These are phyloP conservation scores for Eucalyptus leucophloia DNA, from an alignment of 345 rosid species.

Conservation along the genomic window DNA sequence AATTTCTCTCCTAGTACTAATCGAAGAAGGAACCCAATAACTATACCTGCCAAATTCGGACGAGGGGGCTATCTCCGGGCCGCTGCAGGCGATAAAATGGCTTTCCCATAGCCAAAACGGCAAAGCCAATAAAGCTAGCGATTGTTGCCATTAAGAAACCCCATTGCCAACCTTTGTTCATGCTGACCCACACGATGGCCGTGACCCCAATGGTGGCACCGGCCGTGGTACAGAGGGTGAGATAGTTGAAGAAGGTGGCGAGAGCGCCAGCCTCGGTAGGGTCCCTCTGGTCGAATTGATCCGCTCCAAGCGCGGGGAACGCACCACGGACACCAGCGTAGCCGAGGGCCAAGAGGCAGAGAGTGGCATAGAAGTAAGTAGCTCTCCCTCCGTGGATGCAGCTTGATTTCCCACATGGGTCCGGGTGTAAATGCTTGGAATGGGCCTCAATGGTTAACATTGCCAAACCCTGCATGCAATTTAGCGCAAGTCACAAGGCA, in stretches of 20 bases:
- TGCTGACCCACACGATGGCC: conserved; percentile 23
- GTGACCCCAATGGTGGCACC: conserved; percentile 43
- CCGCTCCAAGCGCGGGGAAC: conserved; percentile 37
- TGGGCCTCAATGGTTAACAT: conserved; percentile 40
- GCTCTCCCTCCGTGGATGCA: conserved; percentile 23
- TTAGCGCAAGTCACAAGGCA: background rate
- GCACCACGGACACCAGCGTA: conserved; percentile 30
- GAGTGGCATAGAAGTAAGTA: conserved; percentile 15
- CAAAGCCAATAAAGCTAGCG: conserved; percentile 9
- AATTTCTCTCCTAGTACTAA: background rate
- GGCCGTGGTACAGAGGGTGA: conserved; percentile 4
- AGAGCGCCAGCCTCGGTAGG: conserved; percentile 24
- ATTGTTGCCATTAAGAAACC: conserved; percentile 30
- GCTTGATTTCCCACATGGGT: background rate
- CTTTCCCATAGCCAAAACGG: conserved; percentile 25
- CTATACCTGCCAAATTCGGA: conserved; percentile 18
- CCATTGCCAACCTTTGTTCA: conserved; percentile 20
- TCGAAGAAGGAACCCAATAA: background rate
- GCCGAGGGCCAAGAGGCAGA: conserved; percentile 27
- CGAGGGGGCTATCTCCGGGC: conserved; percentile 16
- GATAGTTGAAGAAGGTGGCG: conserved; percentile 34
- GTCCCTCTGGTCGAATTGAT: conserved; percentile 35
- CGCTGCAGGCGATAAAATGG: conserved; percentile 19
- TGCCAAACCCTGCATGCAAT: conserved; percentile 19
- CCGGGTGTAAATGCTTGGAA: conserved; percentile 22